Percentiles rank a stretch among this genome's conserved stretches.
Evolutionary conservation across 1,139 yeast species (phyloP).

Genomic region (Spathaspora sp.): DNA sequence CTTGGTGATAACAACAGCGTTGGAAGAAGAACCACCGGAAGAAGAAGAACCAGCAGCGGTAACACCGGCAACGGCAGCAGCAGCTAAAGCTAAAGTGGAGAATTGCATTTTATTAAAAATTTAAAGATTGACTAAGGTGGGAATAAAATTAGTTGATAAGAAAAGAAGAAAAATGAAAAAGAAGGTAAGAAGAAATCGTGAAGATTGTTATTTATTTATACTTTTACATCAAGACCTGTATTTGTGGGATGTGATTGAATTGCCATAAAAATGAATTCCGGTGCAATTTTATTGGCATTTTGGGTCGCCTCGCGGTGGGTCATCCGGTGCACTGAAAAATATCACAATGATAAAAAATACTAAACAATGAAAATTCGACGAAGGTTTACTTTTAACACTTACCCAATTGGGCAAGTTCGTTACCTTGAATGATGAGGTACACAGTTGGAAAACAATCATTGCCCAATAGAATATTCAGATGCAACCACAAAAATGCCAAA

Average conservation of each 20-base stretch:
- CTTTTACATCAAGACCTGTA: neutral
- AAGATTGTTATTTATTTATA: constrained; percentile 1
- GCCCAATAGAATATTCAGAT: neutral
- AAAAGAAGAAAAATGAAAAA: neutral
- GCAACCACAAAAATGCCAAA: constrained; percentile 2
- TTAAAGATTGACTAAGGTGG: constrained; percentile 26
- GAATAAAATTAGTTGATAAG: neutral
- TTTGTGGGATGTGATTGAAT: neutral
- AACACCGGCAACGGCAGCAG: constrained; percentile 33
- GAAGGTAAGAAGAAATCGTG: neutral
- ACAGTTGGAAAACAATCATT: neutral
- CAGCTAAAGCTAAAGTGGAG: constrained; percentile 47
- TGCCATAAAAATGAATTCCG: neutral
- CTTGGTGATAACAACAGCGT: constrained; percentile 28
- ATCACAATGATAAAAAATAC: constrained; percentile 1
- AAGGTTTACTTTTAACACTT: neutral
- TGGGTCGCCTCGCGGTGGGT: neutral
- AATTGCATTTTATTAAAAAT: constrained; percentile 37
- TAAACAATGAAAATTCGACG: neutral
- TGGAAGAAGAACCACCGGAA: constrained; percentile 4
- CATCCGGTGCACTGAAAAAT: neutral
- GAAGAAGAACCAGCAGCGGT: constrained; percentile 19
- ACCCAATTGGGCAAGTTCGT: constrained; percentile 2
- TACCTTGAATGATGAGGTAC: constrained; percentile 1
- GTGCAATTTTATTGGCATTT: constrained; percentile 3